A percentile compares a stretch with the other conserved stretches of the same genome.
Conservation (phyloP, 257 asterid genomes). For the Galeopsis tetrahit region DNA sequence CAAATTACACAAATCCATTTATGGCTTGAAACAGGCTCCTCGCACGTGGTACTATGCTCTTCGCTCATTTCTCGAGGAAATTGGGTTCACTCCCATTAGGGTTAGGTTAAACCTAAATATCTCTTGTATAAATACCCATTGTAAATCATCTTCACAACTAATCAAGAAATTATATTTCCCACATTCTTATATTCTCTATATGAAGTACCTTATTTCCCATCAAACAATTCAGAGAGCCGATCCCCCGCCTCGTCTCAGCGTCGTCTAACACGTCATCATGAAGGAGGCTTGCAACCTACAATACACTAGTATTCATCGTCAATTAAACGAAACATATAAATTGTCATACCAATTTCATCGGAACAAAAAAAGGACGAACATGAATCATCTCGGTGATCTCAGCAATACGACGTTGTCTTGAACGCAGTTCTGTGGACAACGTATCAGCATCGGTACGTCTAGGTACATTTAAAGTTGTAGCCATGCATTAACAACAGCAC, state of each 20-base stretch:
- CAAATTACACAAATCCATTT: no score
- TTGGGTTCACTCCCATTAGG: no score
- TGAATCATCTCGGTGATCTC: constrained; percentile 96
- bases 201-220: constrained; percentile 88
- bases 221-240: constrained; percentile 71
- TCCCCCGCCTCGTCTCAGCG: constrained; percentile 91
- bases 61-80: no score
- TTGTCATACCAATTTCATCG: neutral
- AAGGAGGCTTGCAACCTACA: constrained; percentile 94
- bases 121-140: no score
- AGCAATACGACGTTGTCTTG: constrained; percentile 80
- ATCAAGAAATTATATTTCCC: no score
- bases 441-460: constrained; percentile 47
- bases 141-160: no score
- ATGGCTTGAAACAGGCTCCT: no score
- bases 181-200: no score
- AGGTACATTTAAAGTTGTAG: constrained; percentile 73
- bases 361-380: constrained; percentile 48
- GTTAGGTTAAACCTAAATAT: no score
- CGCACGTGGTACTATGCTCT: no score
- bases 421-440: constrained; percentile 61
- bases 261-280: constrained; percentile 95
- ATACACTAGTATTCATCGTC: constrained; percentile 15
- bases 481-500: constrained; percentile 91
- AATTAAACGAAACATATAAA: neutral